These are phyloP conservation scores for Metarhizium anisopliae DNA, from an alignment of 2,329 filamentous ascomycete genomes.

Conservation along the genomic window DNA sequence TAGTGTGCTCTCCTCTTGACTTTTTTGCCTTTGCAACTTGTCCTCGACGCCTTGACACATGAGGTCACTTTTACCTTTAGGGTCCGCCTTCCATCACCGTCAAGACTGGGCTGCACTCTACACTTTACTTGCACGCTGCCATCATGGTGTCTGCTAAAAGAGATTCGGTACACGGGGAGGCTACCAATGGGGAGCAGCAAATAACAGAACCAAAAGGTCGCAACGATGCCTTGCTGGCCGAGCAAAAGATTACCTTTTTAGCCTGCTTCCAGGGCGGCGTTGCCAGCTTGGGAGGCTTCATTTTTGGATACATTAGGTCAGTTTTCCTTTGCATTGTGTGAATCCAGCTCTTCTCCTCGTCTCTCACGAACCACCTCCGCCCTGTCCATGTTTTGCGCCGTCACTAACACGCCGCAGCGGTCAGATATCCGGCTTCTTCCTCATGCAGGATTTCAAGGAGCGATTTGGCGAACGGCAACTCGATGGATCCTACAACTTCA, in stretches of 20 bases:
- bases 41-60: no score
- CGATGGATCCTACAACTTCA: constrained; percentile 38
- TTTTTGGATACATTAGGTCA: constrained; percentile 49
- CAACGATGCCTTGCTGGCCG: not conserved
- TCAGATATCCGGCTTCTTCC: constrained; percentile 53
- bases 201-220: not conserved
- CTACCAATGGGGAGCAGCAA: no score
- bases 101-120: not conserved
- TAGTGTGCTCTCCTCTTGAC: not conserved
- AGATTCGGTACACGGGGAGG: not conserved
- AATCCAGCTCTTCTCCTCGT: not conserved
- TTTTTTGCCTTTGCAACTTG: not conserved
- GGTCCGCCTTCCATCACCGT: not conserved
- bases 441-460: constrained; percentile 45
- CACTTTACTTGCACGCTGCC: not conserved
- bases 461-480: constrained; percentile 41
- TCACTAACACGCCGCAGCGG: constrained; percentile 28
- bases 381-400: not conserved
- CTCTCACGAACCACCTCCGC: no score
- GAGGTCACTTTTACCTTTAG: no score
- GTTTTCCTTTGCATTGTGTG: constrained; percentile 5
- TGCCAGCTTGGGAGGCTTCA: constrained; percentile 47
- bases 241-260: constrained; percentile 26
- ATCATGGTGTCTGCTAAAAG: constrained; percentile 5
- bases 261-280: constrained; percentile 41